These are phyloP conservation scores for Fusarium verticillioides DNA, from an alignment of 2,329 filamentous ascomycete species.

Conservation along the genomic window DNA sequence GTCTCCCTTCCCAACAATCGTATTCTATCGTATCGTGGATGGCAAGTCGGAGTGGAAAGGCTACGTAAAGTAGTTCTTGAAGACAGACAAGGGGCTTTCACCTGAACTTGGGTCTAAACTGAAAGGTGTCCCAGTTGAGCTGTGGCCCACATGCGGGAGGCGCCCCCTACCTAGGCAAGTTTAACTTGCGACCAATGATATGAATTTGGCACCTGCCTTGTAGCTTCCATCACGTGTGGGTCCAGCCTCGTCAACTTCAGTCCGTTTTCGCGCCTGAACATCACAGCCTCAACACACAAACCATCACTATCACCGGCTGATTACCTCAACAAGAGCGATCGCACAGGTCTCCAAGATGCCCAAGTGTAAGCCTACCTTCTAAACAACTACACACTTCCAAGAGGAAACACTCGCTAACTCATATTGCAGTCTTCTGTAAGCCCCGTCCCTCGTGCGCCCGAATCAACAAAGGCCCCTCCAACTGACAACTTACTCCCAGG, in stretches of 20 bases:
- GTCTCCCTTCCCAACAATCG: conserved; percentile 19
- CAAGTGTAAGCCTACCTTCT: conserved; percentile 75
- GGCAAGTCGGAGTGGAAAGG: conserved; percentile 32
- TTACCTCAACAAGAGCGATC: conserved; percentile 23
- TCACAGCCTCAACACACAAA: conserved; percentile 17
- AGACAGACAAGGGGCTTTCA: conserved; percentile 32
- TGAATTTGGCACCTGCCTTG: conserved; percentile 37
- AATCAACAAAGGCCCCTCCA: conserved; percentile 18
- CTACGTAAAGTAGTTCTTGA: conserved; percentile 40
- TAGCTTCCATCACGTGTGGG: conserved; percentile 45
- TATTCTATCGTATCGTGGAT: conserved; percentile 17
- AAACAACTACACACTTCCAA: neutral
- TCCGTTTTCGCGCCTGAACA: conserved; percentile 32
- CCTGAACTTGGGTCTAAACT: conserved; percentile 36
- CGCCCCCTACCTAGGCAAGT: conserved; percentile 10
- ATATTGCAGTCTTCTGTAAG: conserved; percentile 41
- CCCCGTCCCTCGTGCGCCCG: conserved; percentile 9
- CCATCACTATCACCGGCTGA: conserved; percentile 7
- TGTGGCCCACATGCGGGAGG: conserved; percentile 37
- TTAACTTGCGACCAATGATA: conserved; percentile 26
- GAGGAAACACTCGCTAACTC: conserved; percentile 51
- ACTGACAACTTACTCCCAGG: conserved; percentile 56
- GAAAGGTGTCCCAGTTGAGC: conserved; percentile 48
- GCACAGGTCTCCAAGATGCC: conserved; percentile 72
- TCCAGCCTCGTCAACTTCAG: conserved; percentile 45